Evolutionary conservation across 768 basidiomycete species (phyloP), one percentile per base, ranked within the genome.

Genomic region (Sarcodon sp.): DNA sequence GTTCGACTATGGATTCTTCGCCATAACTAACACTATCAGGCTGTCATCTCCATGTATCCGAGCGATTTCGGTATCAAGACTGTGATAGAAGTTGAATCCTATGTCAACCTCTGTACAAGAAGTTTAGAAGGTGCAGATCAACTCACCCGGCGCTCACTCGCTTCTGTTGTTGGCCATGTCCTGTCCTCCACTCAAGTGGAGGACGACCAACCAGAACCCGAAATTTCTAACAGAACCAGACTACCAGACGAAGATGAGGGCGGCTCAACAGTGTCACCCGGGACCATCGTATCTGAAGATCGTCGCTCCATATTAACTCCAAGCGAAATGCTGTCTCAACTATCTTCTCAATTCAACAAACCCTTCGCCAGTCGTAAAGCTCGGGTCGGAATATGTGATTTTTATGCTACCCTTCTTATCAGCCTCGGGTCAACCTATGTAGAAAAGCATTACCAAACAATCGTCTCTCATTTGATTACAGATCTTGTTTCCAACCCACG

Each of bases 381-480:
- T 2, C 77, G 87, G 16, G 81, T 90, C 33, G 91, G 89, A 6
- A 75, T 98, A 18, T 83, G 96, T 59, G 89, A 96, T 53, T 82
- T 89, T 55, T 96, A 97, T 57, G 73, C 80, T 5, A 77, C 86
- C 0, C 63, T 94, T 3, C 71, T 98, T 53, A 76, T 72, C 4
- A 71, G 74, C 8, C 78, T 98, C 7, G 94, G 93, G 0, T 52
- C 81, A 2, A 58, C 64, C 1, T 98, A 87, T 59, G 79, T 89
- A 41, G 93, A 99, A 61, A 61, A 65, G 15, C 86, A 94, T 59
- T 98, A 92, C 53, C 70, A 79, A 6, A 71, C 84, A 16, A 76
- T 99, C 48, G 72, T 87, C 32, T 68, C 69, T 33, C 93, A 97
- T 62, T 62, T 97, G 49, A 73, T 90, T 65, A 69, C 64, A 8